Conservation (phyloP, 1,284 basidiomycete species). For the Malassezia caprae region DNA sequence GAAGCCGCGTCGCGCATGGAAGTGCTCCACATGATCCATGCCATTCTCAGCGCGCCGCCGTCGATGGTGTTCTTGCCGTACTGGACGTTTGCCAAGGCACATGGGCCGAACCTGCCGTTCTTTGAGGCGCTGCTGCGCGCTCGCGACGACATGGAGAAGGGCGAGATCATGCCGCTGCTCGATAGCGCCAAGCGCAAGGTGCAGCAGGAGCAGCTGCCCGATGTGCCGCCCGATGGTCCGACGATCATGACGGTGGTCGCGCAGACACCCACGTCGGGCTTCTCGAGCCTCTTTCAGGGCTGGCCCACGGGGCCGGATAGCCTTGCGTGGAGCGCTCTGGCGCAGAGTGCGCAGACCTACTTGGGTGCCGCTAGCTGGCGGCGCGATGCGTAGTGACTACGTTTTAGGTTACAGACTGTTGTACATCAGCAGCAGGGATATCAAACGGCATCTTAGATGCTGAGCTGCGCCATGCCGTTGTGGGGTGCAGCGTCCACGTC, state of each 20-base stretch:
- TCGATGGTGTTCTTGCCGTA: conserved; percentile 87
- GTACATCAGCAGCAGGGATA: conserved; percentile 3
- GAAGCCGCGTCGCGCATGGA: conserved; percentile 76
- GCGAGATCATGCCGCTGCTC: conserved; percentile 80
- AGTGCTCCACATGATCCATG: conserved; percentile 64
- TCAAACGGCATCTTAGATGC: neutral
- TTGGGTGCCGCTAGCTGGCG: conserved; percentile 17
- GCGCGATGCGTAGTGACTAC: conserved; percentile 1
- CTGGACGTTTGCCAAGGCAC: conserved; percentile 83
- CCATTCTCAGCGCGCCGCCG: conserved; percentile 76
- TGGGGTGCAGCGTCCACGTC: conserved; percentile 18
- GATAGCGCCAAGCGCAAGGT: conserved; percentile 85
- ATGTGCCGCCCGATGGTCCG: conserved; percentile 31
- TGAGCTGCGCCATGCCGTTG: neutral
- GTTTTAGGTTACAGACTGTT: neutral
- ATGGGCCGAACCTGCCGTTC: conserved; percentile 84
- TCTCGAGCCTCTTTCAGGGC: conserved; percentile 20
- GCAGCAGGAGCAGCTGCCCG: conserved; percentile 49
- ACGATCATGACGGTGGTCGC: conserved; percentile 39
- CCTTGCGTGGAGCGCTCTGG: conserved; percentile 15
- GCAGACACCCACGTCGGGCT: conserved; percentile 23
- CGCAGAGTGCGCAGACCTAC: conserved; percentile 20
- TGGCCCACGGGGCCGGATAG: conserved; percentile 6
- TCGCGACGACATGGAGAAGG: conserved; percentile 78
- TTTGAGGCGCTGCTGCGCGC: conserved; percentile 81